These are phyloP conservation scores for Isochrysis galbana DNA, from an alignment of 78 protist species.

Conservation along the genomic window DNA sequence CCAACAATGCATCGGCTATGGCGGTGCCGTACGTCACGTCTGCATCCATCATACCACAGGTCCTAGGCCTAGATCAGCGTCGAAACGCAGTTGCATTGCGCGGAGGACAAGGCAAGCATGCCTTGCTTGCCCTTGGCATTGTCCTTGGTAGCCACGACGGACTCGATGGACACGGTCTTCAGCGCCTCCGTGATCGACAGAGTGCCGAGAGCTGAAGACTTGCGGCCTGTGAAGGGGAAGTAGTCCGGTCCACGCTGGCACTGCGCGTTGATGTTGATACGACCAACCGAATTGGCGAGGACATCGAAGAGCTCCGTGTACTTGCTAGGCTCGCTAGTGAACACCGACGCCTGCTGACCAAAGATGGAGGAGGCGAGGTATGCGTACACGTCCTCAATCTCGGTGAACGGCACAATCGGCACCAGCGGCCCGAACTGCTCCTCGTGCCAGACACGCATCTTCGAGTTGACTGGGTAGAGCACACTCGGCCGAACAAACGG, in stretches of 20 bases:
- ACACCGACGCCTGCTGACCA: slow-evolving; percentile 49
- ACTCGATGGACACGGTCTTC: neutral
- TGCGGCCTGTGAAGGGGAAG: slow-evolving; percentile 57
- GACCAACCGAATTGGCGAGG: slow-evolving; percentile 28
- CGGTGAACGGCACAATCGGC: slow-evolving; percentile 14
- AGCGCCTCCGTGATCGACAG: slow-evolving; percentile 29
- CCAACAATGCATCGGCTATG: too few relatives aligned
- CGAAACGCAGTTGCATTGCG: neutral
- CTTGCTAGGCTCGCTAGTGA: neutral
- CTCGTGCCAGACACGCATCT: slow-evolving; percentile 34
- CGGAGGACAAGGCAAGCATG: neutral
- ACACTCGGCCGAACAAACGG: slow-evolving; percentile 28
- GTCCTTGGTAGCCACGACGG: neutral
- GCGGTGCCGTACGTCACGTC: too few relatives aligned
- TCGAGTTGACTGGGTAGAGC: slow-evolving; percentile 11
- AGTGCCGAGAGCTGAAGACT: slow-evolving; percentile 40
- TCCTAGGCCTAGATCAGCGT: neutral
- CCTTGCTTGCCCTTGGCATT: neutral
- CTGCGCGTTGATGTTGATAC: slow-evolving; percentile 57
- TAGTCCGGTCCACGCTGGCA: slow-evolving; percentile 41
- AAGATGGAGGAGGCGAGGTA: neutral
- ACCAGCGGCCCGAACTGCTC: slow-evolving; percentile 63
- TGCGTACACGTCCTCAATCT: neutral
- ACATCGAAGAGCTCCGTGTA: neutral
- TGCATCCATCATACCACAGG: too few relatives aligned